These are phyloP conservation scores for Dacryopinax spathularia DNA, from an alignment of 768 basidiomycete species.

Conservation along the genomic window DNA sequence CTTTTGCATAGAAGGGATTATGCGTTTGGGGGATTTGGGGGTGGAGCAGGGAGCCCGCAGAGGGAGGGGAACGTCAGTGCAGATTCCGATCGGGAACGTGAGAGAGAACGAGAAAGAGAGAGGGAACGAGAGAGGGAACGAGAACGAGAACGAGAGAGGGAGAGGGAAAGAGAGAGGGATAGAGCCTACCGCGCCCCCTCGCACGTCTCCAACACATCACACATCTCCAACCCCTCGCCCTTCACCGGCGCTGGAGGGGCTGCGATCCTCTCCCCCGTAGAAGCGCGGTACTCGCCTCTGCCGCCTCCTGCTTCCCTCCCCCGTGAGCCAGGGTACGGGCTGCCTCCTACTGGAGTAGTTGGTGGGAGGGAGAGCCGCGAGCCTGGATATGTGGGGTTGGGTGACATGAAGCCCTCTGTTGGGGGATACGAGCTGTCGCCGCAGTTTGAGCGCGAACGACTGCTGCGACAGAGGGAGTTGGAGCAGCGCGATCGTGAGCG, in stretches of 20 bases:
- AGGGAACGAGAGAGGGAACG: background rate
- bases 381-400: background rate
- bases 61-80: too few relatives aligned
- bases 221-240: background rate
- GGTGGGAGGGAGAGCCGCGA: background rate
- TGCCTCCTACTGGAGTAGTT: background rate
- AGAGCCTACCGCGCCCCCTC: too few relatives aligned
- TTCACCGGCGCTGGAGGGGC: background rate
- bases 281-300: background rate
- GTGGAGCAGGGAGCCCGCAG: background rate
- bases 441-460: background rate
- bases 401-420: background rate
- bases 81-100: background rate
- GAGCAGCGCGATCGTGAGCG: background rate
- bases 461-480: background rate
- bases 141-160: background rate
- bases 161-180: background rate
- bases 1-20: background rate
- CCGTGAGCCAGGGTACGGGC: background rate
- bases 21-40: background rate
- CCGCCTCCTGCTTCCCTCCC: background rate
- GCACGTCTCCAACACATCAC: too few relatives aligned
- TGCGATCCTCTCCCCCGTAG: background rate
- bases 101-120: background rate
- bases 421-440: too few relatives aligned